These are phyloP conservation scores for Rubia yunnanensis DNA, from an alignment of 257 asterid species.

Conservation along the genomic window DNA sequence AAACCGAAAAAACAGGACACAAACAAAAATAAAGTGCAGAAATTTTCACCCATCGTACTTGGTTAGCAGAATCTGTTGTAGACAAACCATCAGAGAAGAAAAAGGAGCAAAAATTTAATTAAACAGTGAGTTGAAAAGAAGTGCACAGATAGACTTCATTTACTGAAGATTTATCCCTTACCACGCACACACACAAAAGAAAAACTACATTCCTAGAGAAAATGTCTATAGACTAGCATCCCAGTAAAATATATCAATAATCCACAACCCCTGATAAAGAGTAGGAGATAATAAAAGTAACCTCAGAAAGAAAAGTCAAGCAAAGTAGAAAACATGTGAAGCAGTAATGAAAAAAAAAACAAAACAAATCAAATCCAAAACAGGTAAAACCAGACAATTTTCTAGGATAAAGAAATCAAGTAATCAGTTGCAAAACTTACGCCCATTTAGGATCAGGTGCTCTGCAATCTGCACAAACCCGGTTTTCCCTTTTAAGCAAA, in stretches of 20 bases:
- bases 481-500: slow-evolving; percentile 65
- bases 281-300: background rate
- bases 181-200: too few species aligned
- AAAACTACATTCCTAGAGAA: too few species aligned
- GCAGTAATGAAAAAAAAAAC: background rate
- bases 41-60: too few species aligned
- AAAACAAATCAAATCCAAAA: background rate
- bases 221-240: background rate
- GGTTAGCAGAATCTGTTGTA: background rate
- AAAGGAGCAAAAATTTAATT: background rate
- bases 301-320: background rate
- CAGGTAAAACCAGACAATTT: background rate
- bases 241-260: background rate
- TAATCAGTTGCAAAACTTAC: slow-evolving; percentile 44
- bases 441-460: slow-evolving; percentile 99
- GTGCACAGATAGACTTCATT: background rate
- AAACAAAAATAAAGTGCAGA: too few species aligned
- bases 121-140: background rate
- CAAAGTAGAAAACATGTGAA: background rate
- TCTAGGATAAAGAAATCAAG: background rate
- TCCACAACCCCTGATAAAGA: background rate
- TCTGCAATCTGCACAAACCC: slow-evolving; percentile 92
- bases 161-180: too few species aligned
- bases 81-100: background rate
- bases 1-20: too few species aligned